A percentile compares a stretch with the other conserved stretches of the same genome.
Conservation (phyloP, 306 rosid genomes). For the Malus fusca region DNA sequence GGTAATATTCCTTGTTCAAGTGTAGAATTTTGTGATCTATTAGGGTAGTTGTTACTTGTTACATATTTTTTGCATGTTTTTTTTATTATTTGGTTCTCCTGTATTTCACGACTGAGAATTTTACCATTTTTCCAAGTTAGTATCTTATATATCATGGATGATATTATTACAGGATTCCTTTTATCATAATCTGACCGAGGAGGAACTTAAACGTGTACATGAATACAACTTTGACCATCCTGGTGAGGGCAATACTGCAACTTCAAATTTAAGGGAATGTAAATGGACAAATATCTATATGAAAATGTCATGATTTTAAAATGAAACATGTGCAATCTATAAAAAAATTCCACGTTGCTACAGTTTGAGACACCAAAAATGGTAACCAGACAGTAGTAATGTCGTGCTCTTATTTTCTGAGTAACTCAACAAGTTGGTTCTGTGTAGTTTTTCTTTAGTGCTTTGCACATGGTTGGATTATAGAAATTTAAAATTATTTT, state of each 20-base stretch:
- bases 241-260: conserved; percentile 45
- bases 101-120: neutral
- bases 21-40: neutral
- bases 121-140: neutral
- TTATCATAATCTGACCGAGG: conserved; percentile 74
- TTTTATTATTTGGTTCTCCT: neutral
- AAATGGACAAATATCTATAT: neutral
- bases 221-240: conserved; percentile 99
- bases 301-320: neutral
- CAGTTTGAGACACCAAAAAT: neutral
- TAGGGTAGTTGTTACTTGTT: neutral
- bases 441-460: neutral
- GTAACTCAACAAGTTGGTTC: neutral
- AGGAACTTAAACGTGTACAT: conserved; percentile 69
- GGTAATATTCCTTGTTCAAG: conserved; percentile 29
- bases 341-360: neutral
- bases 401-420: neutral
- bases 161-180: conserved; percentile 71
- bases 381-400: neutral
- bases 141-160: neutral
- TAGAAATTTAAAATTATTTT: neutral
- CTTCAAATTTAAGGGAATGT: neutral
- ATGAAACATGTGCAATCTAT: neutral
- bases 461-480: neutral
- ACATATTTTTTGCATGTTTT: neutral